These are phyloP conservation scores for Fusarium sp. DNA, from an alignment of 2,329 filamentous ascomycete species.

Conservation along the genomic window DNA sequence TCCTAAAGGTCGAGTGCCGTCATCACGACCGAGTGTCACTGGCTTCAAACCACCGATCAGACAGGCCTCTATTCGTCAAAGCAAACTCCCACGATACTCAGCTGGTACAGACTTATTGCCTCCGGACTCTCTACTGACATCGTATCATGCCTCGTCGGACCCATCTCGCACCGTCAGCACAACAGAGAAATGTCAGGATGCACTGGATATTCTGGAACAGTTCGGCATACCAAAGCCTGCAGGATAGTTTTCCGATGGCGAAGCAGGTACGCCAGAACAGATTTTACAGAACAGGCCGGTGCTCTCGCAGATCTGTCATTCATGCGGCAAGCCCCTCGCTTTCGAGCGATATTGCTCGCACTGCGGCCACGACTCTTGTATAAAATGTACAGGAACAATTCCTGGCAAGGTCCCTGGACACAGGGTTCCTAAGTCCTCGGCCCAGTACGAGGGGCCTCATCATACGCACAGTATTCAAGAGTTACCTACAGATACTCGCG, in stretches of 20 bases:
- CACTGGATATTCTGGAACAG: constrained; percentile 59
- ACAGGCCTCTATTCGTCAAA: neutral
- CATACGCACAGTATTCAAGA: constrained; percentile 4
- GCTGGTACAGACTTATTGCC: constrained; percentile 4
- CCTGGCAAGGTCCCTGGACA: constrained; percentile 18
- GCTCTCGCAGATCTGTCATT: constrained; percentile 59
- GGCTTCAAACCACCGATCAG: constrained; percentile 9
- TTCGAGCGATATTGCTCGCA: constrained; percentile 56
- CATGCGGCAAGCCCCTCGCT: constrained; percentile 58
- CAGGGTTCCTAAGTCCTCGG: neutral
- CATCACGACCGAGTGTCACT: constrained; percentile 22
- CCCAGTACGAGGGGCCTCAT: constrained; percentile 10
- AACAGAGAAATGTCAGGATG: constrained; percentile 54
- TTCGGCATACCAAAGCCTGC: constrained; percentile 59
- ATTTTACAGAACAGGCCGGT: constrained; percentile 28
- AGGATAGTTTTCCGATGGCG: constrained; percentile 60
- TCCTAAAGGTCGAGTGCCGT: neutral
- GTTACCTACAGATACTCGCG: neutral
- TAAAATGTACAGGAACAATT: constrained; percentile 57
- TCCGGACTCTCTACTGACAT: constrained; percentile 4
- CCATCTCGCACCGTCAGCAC: constrained; percentile 49
- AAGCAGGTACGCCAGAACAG: constrained; percentile 25
- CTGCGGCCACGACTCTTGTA: constrained; percentile 64
- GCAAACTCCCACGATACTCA: neutral
- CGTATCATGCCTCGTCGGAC: constrained; percentile 19